These are phyloP conservation scores for Flaveria bidentis DNA, from an alignment of 129 eudicot genomes.

Conservation along the genomic window DNA sequence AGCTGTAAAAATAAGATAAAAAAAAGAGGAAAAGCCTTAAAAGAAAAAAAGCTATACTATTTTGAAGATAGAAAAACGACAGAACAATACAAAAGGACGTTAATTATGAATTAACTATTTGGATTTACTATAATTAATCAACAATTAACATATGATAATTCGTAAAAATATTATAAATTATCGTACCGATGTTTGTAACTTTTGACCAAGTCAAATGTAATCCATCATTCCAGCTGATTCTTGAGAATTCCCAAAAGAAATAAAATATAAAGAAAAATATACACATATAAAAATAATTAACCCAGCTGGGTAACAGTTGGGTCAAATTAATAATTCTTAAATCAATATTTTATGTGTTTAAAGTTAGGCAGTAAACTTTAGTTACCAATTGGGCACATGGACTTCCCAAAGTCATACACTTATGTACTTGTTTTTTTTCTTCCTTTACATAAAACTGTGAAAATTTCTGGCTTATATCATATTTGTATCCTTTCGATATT, in stretches of 20 bases:
- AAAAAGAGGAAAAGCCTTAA: no score
- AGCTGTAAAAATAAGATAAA: no score
- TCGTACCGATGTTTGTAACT: conserved; percentile 33
- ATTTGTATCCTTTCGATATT: not conserved
- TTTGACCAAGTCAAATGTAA: conserved; percentile 47
- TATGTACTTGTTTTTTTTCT: conserved; percentile 23
- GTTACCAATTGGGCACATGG: conserved; percentile 45
- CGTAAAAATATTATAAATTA: not conserved
- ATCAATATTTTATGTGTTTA: conserved; percentile 29
- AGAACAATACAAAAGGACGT: not conserved
- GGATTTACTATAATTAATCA: not conserved
- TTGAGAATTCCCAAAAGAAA: conserved; percentile 44
- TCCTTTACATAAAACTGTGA: not conserved
- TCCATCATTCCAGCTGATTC: conserved; percentile 51
- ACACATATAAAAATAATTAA: conserved; percentile 32
- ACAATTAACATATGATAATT: conserved; percentile 29
- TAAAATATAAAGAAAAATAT: conserved; percentile 22
- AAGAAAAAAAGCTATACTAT: no score
- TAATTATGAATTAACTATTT: not conserved
- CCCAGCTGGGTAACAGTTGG: conserved; percentile 52
- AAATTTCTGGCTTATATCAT: not conserved
- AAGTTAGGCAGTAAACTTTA: conserved; percentile 45
- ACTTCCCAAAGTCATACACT: conserved; percentile 37
- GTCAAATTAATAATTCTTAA: conserved; percentile 26
- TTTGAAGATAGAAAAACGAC: not conserved